A percentile compares a stretch with the other conserved stretches of the same genome.
These are phyloP conservation scores for Dispira parvispora DNA, from an alignment of 192 early-diverging fungal genomes.

Conservation along the genomic window DNA sequence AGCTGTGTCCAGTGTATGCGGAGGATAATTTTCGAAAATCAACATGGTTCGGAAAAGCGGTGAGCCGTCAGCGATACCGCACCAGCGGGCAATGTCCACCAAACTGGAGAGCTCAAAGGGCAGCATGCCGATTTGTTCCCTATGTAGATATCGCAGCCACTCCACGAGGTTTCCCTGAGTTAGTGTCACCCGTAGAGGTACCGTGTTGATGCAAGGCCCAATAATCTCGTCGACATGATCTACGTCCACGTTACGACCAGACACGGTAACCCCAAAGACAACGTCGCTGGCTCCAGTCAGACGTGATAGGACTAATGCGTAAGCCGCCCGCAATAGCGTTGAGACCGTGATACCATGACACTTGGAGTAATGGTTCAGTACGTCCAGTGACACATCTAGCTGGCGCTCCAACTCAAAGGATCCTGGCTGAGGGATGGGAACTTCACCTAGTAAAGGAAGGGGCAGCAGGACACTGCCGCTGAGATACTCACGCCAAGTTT, in stretches of 20 bases:
- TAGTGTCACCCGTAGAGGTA: background rate
- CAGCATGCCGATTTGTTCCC: background rate
- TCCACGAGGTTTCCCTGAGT: background rate
- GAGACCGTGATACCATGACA: background rate
- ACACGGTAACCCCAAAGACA: background rate
- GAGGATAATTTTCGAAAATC: conserved; percentile 5
- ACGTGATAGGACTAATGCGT: background rate
- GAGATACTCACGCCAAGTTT: background rate
- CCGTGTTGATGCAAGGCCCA: conserved; percentile 1
- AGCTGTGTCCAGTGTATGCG: background rate
- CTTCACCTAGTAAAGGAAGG: background rate
- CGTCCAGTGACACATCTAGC: background rate
- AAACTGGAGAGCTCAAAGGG: background rate
- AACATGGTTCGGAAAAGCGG: background rate
- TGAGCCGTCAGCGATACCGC: background rate
- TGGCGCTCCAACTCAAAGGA: background rate
- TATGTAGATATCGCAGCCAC: background rate
- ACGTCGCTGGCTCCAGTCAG: background rate
- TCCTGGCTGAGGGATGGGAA: background rate
- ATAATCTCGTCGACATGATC: background rate
- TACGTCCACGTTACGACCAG: conserved; percentile 7
- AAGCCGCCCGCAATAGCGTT: background rate
- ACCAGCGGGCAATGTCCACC: conserved; percentile 5
- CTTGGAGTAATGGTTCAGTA: background rate
- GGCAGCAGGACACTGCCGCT: background rate